Conservation (phyloP, 116 monocot species). For the Trichopus zeylanicus region DNA sequence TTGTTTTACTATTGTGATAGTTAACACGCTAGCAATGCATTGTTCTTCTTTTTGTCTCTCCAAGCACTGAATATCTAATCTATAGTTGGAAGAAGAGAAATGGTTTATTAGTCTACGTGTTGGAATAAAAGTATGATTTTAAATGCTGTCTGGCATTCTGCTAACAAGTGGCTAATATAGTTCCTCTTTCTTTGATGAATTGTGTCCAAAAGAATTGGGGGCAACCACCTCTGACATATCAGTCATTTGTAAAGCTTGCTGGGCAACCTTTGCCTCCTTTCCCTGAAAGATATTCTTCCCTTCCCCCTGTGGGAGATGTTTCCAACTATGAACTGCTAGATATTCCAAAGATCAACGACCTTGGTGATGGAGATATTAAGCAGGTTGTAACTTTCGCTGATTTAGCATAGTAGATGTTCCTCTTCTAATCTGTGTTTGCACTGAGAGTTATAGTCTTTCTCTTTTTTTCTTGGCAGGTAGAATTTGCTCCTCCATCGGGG, state of each 20-base stretch:
- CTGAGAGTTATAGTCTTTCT: not conserved
- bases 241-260: constrained; percentile 66
- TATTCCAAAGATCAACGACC: constrained; percentile 60
- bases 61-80: too few species aligned
- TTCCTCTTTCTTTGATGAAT: not conserved
- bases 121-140: too few species aligned
- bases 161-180: not conserved
- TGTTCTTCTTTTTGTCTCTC: not conserved
- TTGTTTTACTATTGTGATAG: not conserved
- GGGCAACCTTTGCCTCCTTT: constrained; percentile 60
- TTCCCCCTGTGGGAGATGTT: constrained; percentile 75
- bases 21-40: not conserved
- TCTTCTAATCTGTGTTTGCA: not conserved
- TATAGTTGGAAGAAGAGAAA: too few species aligned
- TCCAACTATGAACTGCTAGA: constrained; percentile 27
- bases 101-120: too few species aligned
- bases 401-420: too few species aligned
- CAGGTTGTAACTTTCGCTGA: constrained; percentile 24
- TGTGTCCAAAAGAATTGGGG: constrained; percentile 59
- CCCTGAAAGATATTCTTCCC: constrained; percentile 27
- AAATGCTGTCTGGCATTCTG: too few species aligned
- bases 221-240: constrained; percentile 66
- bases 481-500: constrained; percentile 68
- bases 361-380: constrained; percentile 56
- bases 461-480: constrained; percentile 20